Evolutionary conservation across 306 rosid species (phyloP), one percentile per base, ranked within the genome.

Genomic region (Elaeagnus macrophylla): DNA sequence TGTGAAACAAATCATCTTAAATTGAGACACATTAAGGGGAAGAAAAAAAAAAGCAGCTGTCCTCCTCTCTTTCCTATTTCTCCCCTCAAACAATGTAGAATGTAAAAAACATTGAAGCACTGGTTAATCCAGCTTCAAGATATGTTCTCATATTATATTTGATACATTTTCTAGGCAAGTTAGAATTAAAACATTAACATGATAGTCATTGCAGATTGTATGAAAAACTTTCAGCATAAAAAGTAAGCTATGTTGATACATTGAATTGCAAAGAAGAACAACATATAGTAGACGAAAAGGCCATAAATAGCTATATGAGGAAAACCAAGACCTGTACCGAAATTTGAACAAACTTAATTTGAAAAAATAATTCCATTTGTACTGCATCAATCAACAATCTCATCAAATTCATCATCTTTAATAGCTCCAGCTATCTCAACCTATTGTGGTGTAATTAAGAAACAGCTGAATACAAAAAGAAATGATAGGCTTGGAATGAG

Each of bases 341-440:
- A 51, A 48, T 41, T 19, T 38, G 59, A 45, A 56, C 36, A 44
- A 39, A 19, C 11, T 61, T 18, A 11, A 48, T 16, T 57, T 19
- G 53, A 43, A 39, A 39, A 53, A 20, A 20, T 60, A 49, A 18
- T 47, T 55, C 69, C 65, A 53, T 35, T 0, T 5, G 37, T n/a
- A 54, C 42, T 6, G 48, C 63, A 41, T 36, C 72, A 51, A 39
- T 55, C 63, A 49, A 43, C 61, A 72, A 48, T 39, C 44, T 69
- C 32, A 54, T 51, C 66, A 39, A 45, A 67, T 66, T 54, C 49
- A 54, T 54, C 51, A 66, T 52, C 54, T 58, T 74, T 47, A 60
- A 53, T 43, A 50, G 55, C 68, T 67, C 65, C 67, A 62, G 44
- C 60, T 55, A 25, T 46, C 72, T 48, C 62, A 48, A 41, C 50